Conservation (phyloP, 164 flowering plant genomes). For the Protea cynaroides region DNA sequence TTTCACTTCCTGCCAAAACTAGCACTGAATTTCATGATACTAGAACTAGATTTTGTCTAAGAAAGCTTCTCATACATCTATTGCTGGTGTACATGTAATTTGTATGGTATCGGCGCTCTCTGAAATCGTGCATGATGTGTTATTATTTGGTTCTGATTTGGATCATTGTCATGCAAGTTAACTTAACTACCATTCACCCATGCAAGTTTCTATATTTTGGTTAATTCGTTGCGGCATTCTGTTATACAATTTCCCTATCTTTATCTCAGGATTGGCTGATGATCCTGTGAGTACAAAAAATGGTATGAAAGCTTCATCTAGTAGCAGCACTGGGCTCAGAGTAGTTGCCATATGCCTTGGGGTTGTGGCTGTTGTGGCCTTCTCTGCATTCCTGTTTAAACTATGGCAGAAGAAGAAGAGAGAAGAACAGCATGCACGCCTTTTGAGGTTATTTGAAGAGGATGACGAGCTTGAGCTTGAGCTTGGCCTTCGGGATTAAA, state of each 20-base stretch:
- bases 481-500: constrained; percentile 79
- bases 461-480: constrained; percentile 93
- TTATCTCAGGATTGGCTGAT: constrained; percentile 46
- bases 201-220: no score
- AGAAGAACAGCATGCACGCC: constrained; percentile 87
- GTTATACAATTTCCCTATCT: neutral
- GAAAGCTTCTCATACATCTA: no score
- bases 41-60: no score
- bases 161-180: no score
- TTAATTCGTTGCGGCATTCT: no score
- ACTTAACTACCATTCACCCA: no score
- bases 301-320: constrained; percentile 22
- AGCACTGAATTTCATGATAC: no score
- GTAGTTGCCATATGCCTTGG: constrained; percentile 40
- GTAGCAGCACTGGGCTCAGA: constrained; percentile 32
- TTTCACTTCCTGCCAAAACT: no score
- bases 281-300: constrained; percentile 38
- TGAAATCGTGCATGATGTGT: no score
- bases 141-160: no score
- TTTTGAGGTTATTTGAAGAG: constrained; percentile 81
- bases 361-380: constrained; percentile 31
- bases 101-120: no score
- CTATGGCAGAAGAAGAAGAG: constrained; percentile 80
- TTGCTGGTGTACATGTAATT: no score
- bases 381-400: constrained; percentile 56